Conservation (phyloP, 2,329 filamentous ascomycete genomes). For the Venturia effusa region DNA sequence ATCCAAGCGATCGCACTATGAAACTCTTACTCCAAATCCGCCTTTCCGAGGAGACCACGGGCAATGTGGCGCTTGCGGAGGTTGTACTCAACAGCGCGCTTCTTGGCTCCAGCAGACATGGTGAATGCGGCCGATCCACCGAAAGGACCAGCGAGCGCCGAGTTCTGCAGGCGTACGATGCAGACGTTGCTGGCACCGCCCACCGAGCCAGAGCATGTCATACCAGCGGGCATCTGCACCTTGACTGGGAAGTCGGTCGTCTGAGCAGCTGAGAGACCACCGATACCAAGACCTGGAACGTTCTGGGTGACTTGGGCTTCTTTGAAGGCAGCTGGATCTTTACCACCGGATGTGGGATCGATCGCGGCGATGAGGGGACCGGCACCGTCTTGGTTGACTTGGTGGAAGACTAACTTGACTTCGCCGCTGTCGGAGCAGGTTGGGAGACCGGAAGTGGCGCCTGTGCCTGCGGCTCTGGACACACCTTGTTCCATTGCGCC, state of each 20-base stretch:
- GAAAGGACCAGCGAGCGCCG: conserved; percentile 52
- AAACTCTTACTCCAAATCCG: not conserved
- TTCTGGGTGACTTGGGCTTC: conserved; percentile 47
- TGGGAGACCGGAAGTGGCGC: conserved; percentile 45
- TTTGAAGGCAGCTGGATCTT: conserved; percentile 49
- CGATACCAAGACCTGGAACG: conserved; percentile 47
- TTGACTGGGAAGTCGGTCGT: conserved; percentile 54
- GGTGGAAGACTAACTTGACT: conserved; percentile 54
- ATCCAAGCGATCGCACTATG: not conserved
- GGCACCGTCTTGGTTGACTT: conserved; percentile 62
- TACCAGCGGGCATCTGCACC: conserved; percentile 55
- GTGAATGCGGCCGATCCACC: conserved; percentile 58
- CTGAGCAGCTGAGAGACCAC: conserved; percentile 47
- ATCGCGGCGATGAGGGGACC: conserved; percentile 51
- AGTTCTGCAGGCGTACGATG: conserved; percentile 53
- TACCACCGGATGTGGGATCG: conserved; percentile 53
- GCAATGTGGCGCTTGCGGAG: conserved; percentile 14
- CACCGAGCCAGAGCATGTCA: conserved; percentile 52
- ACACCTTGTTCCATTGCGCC: conserved; percentile 43
- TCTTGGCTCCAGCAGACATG: conserved; percentile 45
- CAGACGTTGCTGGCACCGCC: conserved; percentile 53
- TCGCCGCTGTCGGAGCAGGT: conserved; percentile 50
- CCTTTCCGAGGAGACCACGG: conserved; percentile 11
- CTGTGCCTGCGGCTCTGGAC: conserved; percentile 42
- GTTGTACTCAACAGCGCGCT: conserved; percentile 48